phyloP scores from a whole-genome alignment of 768 basidiomycete genomes.

The Phlebiopsis gigantea region DNA sequence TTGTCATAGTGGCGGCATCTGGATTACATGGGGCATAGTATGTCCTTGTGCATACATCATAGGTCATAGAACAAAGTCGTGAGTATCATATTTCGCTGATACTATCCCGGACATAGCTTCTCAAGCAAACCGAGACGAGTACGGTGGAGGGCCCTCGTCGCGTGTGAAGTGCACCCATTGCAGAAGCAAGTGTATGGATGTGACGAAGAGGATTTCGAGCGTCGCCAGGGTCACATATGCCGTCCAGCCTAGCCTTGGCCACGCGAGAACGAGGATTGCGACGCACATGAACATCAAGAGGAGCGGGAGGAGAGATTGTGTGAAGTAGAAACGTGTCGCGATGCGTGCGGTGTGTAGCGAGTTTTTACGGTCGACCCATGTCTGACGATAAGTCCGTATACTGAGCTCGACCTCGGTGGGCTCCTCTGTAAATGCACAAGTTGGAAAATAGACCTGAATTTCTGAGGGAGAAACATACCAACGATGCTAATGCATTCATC shows the following conservation, averaged over 20 bases:
- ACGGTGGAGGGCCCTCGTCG: neutral
- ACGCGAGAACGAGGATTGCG: neutral
- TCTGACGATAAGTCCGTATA: neutral
- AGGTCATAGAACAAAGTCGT: too few species aligned
- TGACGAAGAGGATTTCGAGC: neutral
- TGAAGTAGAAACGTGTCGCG: neutral
- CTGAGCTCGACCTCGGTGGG: neutral
- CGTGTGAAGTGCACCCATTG: neutral
- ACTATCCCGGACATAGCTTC: too few species aligned
- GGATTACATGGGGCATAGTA: too few species aligned
- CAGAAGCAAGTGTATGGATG: neutral
- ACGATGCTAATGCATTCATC: slow-evolving; percentile 2
- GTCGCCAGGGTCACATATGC: neutral
- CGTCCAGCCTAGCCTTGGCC: neutral
- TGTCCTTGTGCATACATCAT: too few species aligned
- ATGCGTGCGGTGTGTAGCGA: neutral
- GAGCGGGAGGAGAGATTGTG: neutral
- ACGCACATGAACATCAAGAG: neutral
- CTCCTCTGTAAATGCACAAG: neutral
- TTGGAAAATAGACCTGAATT: neutral
- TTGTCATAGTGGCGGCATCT: too few species aligned
- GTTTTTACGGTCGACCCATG: neutral
- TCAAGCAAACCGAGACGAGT: neutral
- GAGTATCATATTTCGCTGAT: too few species aligned
- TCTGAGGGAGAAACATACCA: neutral